Evolutionary conservation across 2,329 filamentous ascomycete genomes (phyloP), one percentile per base, ranked within the genome.

Genomic region (Clonostachys rhizophaga): DNA sequence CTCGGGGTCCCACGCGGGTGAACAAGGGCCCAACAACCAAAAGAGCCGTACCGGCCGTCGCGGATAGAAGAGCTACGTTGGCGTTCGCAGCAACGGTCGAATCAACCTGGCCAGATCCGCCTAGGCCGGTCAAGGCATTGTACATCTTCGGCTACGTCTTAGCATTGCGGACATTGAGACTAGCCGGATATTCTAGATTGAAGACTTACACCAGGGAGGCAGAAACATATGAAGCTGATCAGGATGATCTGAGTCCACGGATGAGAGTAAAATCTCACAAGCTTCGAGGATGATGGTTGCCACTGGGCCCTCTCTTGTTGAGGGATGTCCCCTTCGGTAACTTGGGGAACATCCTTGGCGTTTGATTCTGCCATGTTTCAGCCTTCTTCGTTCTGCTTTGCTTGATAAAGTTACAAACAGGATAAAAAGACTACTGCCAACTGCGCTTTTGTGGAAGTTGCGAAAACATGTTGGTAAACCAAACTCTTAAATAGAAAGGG

Each of bases 201-300:
- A 30, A 13, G 5, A 64, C 70, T 44, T 59, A 70, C 68, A 13
- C 68, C 68, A 6, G 70, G 71, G 34, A 70, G 65, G 46, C 71
- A 75, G 53, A 75, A 74, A 52, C 69, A 75, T 45, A 76, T 74
- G 44, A 75, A 61, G 55, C 69, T 71, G 48, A 75, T 74, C 44
- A 75, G 59, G 3, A 71, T 24, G 43, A 75, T 72, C 54, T 76
- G 72, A 40, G 69, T 68, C 72, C 71, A 76, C 13, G 68, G 66
- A 50, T 74, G 59, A 7, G 65, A 60, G 52, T 70, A 72, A 44
- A 71, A 48, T 36, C 54, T 49, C 40, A 54, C 51, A 10, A 56
- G 45, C 47, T 53, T 50, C 13, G 53, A 58, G 41, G 47, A 52
- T 8, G 43, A 18, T 39, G 24, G 43, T 24, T 45, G 43, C 24